These are phyloP conservation scores for Lecanoromycetidae sp. DNA, from an alignment of 2,329 filamentous ascomycete species.

Conservation along the genomic window DNA sequence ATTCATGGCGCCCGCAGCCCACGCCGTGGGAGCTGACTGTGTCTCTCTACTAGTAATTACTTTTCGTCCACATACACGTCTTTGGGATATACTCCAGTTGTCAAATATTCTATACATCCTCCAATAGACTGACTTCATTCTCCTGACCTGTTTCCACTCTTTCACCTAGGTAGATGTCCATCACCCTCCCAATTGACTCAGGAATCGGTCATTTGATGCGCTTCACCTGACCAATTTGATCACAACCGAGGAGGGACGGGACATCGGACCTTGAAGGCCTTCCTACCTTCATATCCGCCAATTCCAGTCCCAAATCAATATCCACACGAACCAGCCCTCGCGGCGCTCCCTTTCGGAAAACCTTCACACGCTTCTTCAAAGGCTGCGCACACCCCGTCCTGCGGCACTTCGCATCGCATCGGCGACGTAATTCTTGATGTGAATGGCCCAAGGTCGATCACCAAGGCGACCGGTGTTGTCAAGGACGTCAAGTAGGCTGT, in stretches of 20 bases:
- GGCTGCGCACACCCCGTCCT: not conserved
- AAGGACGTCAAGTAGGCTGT: not conserved
- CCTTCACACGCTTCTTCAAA: not conserved
- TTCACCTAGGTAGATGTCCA: not conserved
- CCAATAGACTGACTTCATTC: too few relatives aligned
- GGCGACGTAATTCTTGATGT: not conserved
- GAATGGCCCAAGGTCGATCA: conserved; percentile 7
- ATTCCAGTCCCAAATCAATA: not conserved
- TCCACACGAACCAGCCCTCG: not conserved
- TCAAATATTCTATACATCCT: too few relatives aligned
- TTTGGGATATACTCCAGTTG: too few relatives aligned
- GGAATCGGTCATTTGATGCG: not conserved
- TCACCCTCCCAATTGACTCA: not conserved
- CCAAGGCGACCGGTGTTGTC: not conserved
- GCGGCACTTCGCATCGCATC: not conserved
- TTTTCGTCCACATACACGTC: not conserved
- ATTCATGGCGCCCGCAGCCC: too few relatives aligned
- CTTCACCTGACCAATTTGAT: conserved; percentile 5
- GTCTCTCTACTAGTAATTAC: not conserved
- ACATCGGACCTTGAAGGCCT: conserved; percentile 6
- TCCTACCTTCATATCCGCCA: not conserved
- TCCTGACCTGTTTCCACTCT: too few relatives aligned
- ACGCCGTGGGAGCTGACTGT: too few relatives aligned
- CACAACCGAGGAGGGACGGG: not conserved
- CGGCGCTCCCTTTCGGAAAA: not conserved